Evolutionary conservation across 139 green algal species (phyloP).

Genomic region (Spirogloea muscicola): DNA sequence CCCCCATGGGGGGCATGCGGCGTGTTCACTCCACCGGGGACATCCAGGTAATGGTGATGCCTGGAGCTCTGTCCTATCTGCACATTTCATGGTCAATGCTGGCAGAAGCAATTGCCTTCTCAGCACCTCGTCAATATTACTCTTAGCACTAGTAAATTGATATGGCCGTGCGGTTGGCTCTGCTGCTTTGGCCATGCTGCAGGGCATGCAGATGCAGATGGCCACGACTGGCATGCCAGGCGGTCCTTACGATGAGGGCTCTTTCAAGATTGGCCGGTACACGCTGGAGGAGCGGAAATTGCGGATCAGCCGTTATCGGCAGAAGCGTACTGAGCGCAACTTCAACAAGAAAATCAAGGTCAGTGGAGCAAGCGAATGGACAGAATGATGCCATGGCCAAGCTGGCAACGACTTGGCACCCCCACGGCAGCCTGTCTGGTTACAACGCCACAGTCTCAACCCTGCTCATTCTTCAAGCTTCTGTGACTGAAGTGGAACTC

Average conservation of each 20-base stretch:
- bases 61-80: neutral
- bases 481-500: neutral
- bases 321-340: conserved; percentile 66
- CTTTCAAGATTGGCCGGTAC: conserved; percentile 34
- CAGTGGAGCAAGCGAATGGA: too few relatives aligned
- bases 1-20: conserved; percentile 16
- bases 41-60: conserved; percentile 24
- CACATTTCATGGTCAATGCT: too few relatives aligned
- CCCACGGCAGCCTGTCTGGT: neutral
- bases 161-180: too few relatives aligned
- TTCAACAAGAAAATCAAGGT: conserved; percentile 67
- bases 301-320: conserved; percentile 73
- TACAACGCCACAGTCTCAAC: neutral
- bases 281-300: conserved; percentile 64
- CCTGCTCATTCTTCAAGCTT: neutral
- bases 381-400: neutral
- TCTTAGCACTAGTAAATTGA: too few relatives aligned
- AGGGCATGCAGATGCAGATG: conserved; percentile 15
- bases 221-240: neutral
- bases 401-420: too few relatives aligned
- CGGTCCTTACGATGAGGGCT: conserved; percentile 21
- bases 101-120: too few relatives aligned
- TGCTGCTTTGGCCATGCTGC: too few relatives aligned
- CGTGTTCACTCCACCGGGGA: conserved; percentile 26
- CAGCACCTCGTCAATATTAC: too few relatives aligned